Evolutionary conservation across 1,139 yeast genomes (phyloP).

Genomic region (Hyphopichia buzzinii): DNA sequence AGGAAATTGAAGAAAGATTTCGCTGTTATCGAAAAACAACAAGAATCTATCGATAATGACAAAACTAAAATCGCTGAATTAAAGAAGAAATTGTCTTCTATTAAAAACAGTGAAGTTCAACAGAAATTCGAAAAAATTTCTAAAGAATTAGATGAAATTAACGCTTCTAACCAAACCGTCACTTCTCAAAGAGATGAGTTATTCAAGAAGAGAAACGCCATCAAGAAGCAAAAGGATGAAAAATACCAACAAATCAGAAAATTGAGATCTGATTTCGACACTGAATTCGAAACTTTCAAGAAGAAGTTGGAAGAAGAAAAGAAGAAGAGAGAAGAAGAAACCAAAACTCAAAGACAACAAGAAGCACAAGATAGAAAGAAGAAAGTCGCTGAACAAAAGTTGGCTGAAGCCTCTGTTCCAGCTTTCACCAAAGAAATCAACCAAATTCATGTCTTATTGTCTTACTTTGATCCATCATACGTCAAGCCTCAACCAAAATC

Average conservation of each 20-base stretch:
- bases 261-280: slow-evolving; percentile 66
- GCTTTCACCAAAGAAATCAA: slow-evolving; percentile 79
- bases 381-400: slow-evolving; percentile 63
- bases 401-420: slow-evolving; percentile 72
- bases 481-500: slow-evolving; percentile 53
- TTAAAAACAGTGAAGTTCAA: slow-evolving; percentile 65
- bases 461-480: slow-evolving; percentile 75
- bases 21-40: slow-evolving; percentile 69
- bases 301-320: slow-evolving; percentile 67
- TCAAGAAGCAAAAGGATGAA: slow-evolving; percentile 69
- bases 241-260: slow-evolving; percentile 62
- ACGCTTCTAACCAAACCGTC: slow-evolving; percentile 58
- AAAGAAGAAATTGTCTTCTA: slow-evolving; percentile 62
- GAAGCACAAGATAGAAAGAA: slow-evolving; percentile 62
- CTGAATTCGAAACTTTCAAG: slow-evolving; percentile 69
- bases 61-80: slow-evolving; percentile 73
- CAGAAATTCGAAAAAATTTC: slow-evolving; percentile 61
- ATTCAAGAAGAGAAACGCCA: slow-evolving; percentile 63
- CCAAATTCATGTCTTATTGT: slow-evolving; percentile 68
- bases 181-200: slow-evolving; percentile 66
- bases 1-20: slow-evolving; percentile 83
- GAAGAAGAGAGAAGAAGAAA: slow-evolving; percentile 69
- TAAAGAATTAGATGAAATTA: slow-evolving; percentile 59
- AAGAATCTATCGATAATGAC: slow-evolving; percentile 77
- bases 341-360: slow-evolving; percentile 51